Conservation (phyloP, 768 basidiomycete genomes). For the Ephemerocybe angulata region DNA sequence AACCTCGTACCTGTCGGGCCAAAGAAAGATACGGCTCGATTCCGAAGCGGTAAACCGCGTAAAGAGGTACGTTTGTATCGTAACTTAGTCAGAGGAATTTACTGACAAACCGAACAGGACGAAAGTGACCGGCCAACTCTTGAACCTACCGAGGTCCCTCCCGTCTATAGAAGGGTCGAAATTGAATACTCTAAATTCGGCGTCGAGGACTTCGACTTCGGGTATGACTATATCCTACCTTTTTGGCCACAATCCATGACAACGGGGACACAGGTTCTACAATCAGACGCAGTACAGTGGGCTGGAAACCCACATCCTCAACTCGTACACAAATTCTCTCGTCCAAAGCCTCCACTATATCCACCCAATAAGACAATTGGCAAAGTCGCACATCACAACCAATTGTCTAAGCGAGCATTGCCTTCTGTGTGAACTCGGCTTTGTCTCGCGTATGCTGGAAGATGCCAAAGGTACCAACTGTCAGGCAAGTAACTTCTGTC, state of each 20-base stretch:
- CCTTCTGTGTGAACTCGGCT: slow-evolving; percentile 91
- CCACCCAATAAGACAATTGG: slow-evolving; percentile 70
- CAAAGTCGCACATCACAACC: slow-evolving; percentile 89
- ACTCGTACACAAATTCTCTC: slow-evolving; percentile 93
- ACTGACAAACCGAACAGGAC: not conserved
- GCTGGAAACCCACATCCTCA: slow-evolving; percentile 93
- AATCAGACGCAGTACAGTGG: slow-evolving; percentile 90
- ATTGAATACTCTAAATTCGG: slow-evolving; percentile 99
- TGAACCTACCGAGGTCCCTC: slow-evolving; percentile 63
- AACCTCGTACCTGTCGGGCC: slow-evolving; percentile 62
- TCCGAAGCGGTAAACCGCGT: slow-evolving; percentile 75
- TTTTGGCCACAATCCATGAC: not conserved
- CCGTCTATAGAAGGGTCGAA: slow-evolving; percentile 86
- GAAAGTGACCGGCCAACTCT: slow-evolving; percentile 42
- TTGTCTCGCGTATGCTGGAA: slow-evolving; percentile 92
- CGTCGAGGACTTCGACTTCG: slow-evolving; percentile 98
- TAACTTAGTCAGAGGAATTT: no score
- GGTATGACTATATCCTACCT: slow-evolving; percentile 40
- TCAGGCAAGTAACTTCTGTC: slow-evolving; percentile 95
- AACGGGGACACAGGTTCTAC: slow-evolving; percentile 69
- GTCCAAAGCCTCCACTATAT: slow-evolving; percentile 89
- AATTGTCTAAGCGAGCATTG: slow-evolving; percentile 90
- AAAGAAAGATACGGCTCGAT: slow-evolving; percentile 63
- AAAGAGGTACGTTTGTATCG: slow-evolving; percentile 43
- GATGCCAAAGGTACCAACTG: slow-evolving; percentile 93